Evolutionary conservation across 495 filamentous ascomycete species (phyloP).

Genomic region (Bacidia gigantensis): DNA sequence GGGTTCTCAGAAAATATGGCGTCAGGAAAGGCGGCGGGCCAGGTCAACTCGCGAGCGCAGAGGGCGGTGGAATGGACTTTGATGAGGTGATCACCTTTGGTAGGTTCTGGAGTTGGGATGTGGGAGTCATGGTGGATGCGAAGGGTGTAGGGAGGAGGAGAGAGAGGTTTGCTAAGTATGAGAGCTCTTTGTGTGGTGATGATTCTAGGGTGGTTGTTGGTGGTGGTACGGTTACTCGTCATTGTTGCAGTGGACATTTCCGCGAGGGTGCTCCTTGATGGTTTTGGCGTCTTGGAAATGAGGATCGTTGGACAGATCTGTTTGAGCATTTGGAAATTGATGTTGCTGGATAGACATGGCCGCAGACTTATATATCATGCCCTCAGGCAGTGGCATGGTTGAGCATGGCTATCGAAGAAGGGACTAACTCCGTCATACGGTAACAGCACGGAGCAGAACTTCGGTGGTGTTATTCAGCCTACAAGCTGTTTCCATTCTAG

Average conservation of each 20-base stretch:
- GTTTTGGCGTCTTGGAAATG: too few relatives aligned
- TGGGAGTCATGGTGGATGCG: conserved; percentile 19
- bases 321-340: too few relatives aligned
- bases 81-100: conserved; percentile 39
- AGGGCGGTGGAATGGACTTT: conserved; percentile 43
- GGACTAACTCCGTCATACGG: too few relatives aligned
- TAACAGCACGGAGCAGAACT: too few relatives aligned
- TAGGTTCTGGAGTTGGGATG: conserved; percentile 26
- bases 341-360: too few relatives aligned
- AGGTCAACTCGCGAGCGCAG: conserved; percentile 41
- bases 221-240: not conserved
- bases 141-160: conserved; percentile 12
- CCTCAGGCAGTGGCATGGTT: too few relatives aligned
- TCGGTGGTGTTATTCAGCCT: too few relatives aligned
- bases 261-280: not conserved
- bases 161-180: not conserved
- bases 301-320: too few relatives aligned
- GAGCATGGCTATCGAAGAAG: too few relatives aligned
- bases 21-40: conserved; percentile 30
- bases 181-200: not conserved
- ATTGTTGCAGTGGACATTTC: not conserved
- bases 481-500: too few relatives aligned
- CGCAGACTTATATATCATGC: too few relatives aligned
- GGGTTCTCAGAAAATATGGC: conserved; percentile 27
- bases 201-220: not conserved